A percentile compares a stretch with the other conserved stretches of the same genome.
Conservation (phyloP, 345 rosid genomes). For the Dipteronia sinensis region DNA sequence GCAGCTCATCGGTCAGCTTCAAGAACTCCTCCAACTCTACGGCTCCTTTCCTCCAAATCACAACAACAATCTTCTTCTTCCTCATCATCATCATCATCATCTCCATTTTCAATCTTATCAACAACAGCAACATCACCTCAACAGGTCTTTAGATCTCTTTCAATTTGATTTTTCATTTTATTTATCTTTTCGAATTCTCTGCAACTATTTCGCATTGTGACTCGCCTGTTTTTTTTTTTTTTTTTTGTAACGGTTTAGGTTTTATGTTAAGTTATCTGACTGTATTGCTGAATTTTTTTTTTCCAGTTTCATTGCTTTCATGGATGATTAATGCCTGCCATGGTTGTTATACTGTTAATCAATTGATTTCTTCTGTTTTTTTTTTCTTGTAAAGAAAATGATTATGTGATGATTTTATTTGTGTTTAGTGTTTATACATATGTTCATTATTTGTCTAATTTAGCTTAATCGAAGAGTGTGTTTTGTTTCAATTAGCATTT, state of each 20-base stretch:
- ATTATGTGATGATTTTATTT: not conserved
- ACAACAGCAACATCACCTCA: slow-evolving; percentile 9
- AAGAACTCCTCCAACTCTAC: slow-evolving; percentile 70
- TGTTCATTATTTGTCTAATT: not conserved
- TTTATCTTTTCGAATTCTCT: not conserved
- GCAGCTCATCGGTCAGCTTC: slow-evolving; percentile 96
- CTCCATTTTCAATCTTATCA: slow-evolving; percentile 19
- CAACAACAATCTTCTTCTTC: slow-evolving; percentile 25
- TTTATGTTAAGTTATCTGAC: not conserved
- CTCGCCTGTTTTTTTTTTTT: not conserved
- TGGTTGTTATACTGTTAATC: not conserved
- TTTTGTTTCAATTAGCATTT: not conserved
- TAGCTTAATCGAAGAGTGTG: not conserved
- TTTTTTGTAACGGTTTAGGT: not conserved
- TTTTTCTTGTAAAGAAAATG: not conserved
- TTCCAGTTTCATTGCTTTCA: not conserved
- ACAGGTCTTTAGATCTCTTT: slow-evolving; percentile 14
- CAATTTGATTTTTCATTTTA: not conserved
- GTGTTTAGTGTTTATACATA: not conserved
- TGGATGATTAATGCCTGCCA: not conserved
- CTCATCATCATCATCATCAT: slow-evolving; percentile 9
- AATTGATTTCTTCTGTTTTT: not conserved
- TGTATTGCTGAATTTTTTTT: not conserved
- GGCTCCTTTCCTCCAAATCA: slow-evolving; percentile 55
- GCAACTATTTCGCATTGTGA: not conserved